Base-by-base conservation (phyloP, 2,329 filamentous ascomycete species). In the Apiospora phragmitis region DNA sequence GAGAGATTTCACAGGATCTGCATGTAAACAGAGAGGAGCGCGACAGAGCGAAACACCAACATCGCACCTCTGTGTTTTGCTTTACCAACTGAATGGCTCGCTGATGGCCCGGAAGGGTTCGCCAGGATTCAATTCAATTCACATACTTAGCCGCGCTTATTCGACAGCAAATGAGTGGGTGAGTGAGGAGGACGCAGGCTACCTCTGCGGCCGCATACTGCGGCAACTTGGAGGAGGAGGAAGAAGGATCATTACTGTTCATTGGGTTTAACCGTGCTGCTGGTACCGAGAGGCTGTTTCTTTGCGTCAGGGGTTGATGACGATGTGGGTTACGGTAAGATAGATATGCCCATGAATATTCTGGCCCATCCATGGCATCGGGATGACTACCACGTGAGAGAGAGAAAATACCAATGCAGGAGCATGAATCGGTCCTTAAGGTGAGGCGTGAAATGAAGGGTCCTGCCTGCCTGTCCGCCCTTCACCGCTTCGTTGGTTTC, bases 341-440 rank as follows among this genome's bases (percentile, higher is more conserved):
- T 62, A 38, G 45, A 49, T 24, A 49, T 24, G 24, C n/a, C 45
- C 21, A 49, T 26, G 45, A n/a, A n/a, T n/a, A 49, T 24, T 49
- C 42, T 49, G 47, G 43, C 32, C 51, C 51, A 59, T 38, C 32
- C 55, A 62, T 62, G 55, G 55, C 24, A 38, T 38, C 21, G 55
- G 55, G 55, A 62, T 62, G 55, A 38, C 32, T 24, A 38, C 32
- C 55, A 62, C 55, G 55, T 38, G 55, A 62, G 55, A 18, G 26
- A 18, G 9, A n/a, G 18, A 21, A n/a, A 38, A 62, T n/a, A 38
- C 18, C 55, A 62, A 62, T 62, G 55, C 55, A 62, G 55, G 55
- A 38, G 24, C 55, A 62, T 38, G 55, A 62, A 21, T 62, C 55
- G 55, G 55, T 62, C 32, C 55, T 55, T n/a, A 62, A 59, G 51